Percentiles rank a stretch among this genome's conserved stretches.
These are phyloP conservation scores for Agrocybe praecox DNA, from an alignment of 768 basidiomycete genomes.

Conservation along the genomic window DNA sequence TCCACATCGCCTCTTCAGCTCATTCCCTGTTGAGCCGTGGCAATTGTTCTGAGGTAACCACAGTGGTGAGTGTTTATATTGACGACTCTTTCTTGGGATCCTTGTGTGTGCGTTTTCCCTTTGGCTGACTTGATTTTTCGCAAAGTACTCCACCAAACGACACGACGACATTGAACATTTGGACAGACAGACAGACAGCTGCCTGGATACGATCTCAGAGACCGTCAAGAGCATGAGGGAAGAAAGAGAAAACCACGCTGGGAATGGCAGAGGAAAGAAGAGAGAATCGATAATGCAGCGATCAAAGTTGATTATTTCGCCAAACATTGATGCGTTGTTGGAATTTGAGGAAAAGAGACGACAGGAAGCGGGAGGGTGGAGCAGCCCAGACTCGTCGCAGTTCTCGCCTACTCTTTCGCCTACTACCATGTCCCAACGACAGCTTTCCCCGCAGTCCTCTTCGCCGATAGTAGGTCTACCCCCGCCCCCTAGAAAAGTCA, in stretches of 20 bases:
- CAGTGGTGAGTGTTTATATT: too few relatives aligned
- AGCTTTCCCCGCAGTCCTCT: background rate
- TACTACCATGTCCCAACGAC: background rate
- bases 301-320: conserved; percentile 49
- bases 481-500: conserved; percentile 40
- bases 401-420: background rate
- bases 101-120: too few relatives aligned
- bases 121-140: too few relatives aligned
- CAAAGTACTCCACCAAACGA: too few relatives aligned
- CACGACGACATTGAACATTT: too few relatives aligned
- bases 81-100: too few relatives aligned
- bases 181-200: too few relatives aligned
- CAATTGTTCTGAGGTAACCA: too few relatives aligned
- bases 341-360: conserved; percentile 53
- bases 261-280: conserved; percentile 1
- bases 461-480: conserved; percentile 54
- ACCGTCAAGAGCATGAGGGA: too few relatives aligned
- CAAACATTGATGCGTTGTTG: conserved; percentile 60
- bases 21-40: too few relatives aligned
- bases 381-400: background rate
- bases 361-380: background rate
- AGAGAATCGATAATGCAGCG: conserved; percentile 13
- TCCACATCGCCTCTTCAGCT: too few relatives aligned
- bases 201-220: too few relatives aligned
- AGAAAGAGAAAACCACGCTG: background rate